These are phyloP conservation scores for Byssothecium circinans DNA, from an alignment of 2,329 filamentous ascomycete genomes.

Conservation along the genomic window DNA sequence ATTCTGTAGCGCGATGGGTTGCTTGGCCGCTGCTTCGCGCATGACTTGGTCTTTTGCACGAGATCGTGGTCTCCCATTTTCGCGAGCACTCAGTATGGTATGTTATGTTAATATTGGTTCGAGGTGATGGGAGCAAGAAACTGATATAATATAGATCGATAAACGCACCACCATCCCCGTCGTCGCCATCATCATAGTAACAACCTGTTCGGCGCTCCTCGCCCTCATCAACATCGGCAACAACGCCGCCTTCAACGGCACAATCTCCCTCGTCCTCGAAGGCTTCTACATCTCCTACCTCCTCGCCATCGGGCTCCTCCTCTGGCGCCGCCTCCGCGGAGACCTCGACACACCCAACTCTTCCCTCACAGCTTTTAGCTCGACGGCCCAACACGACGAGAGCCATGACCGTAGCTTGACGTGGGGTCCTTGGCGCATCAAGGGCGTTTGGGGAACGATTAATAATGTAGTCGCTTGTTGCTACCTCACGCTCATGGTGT, in stretches of 20 bases:
- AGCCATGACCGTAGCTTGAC: conserved; percentile 23
- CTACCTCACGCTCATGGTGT: conserved; percentile 37
- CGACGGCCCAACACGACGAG: conserved; percentile 19
- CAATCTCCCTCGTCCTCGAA: conserved; percentile 39
- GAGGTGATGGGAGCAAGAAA: too few species aligned
- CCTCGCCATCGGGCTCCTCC: conserved; percentile 34
- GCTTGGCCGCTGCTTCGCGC: conserved; percentile 46
- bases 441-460: conserved; percentile 27
- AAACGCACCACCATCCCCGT: conserved; percentile 47
- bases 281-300: conserved; percentile 43
- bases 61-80: conserved; percentile 47
- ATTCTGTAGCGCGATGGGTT: conserved; percentile 47
- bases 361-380: conserved; percentile 27
- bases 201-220: conserved; percentile 49
- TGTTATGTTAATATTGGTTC: conserved; percentile 1
- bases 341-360: conserved; percentile 29
- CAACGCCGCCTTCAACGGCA: conserved; percentile 40
- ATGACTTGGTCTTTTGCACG: conserved; percentile 51
- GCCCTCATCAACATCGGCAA: conserved; percentile 57
- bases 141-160: conserved; percentile 32
- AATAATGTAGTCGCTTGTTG: conserved; percentile 39
- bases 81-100: conserved; percentile 33
- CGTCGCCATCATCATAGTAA: conserved; percentile 51
- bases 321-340: conserved; percentile 41
- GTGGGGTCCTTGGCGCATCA: conserved; percentile 41